Base-by-base conservation (phyloP, 2,329 filamentous ascomycete species). In the Epichloe sibirici region DNA sequence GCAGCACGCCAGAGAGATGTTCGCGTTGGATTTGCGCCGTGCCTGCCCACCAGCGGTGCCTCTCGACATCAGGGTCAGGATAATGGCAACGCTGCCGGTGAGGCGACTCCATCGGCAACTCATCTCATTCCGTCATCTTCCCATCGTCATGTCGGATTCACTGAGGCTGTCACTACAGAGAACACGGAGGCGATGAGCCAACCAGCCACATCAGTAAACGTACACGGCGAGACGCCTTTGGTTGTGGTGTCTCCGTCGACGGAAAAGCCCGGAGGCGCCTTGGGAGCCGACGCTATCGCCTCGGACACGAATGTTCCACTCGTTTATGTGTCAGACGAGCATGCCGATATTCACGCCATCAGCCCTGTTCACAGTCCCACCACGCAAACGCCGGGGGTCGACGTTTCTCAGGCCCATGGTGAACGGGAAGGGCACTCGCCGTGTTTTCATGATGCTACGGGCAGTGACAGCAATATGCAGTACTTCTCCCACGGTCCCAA, bases 101-200 rank as follows among this genome's bases (percentile, higher is more conserved):
- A 5, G 46, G 43, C 44, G 50, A 37, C 53, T 49, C 38, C 57
- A 48, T 21, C 48, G 55, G 58, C 63, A 47, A 57, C 61, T 37
- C 57, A 57, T 40, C 52, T 44, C 28, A 17, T 6, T 12, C 46
- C 31, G 13, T 5, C 17, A 5, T 35, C 25, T 2, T 47, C 45
- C 13, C 28, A 70, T 44, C 68, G 72, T 7, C 79, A 81, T 58
- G 78, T 85, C 38, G 81, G 78, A 3, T 84, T 85, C 62, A 74
- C 73, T 5, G 59, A 61, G 50, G 45, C 53, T 3, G 53, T 53
- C 6, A 54, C 58, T n/a, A 25, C 37, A 5, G 55, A 59, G 13
- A 56, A 56, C 4, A 15, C 5, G 39, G 51, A 47, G 23, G 17
- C 34, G 5, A 5, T n/a, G n/a, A 21, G 17, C 25, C 49, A 5